Percentiles rank a stretch among this genome's conserved stretches.
Evolutionary conservation across 2,329 filamentous ascomycete species (phyloP).

Genomic region (Byssoonygena ceratinophila): DNA sequence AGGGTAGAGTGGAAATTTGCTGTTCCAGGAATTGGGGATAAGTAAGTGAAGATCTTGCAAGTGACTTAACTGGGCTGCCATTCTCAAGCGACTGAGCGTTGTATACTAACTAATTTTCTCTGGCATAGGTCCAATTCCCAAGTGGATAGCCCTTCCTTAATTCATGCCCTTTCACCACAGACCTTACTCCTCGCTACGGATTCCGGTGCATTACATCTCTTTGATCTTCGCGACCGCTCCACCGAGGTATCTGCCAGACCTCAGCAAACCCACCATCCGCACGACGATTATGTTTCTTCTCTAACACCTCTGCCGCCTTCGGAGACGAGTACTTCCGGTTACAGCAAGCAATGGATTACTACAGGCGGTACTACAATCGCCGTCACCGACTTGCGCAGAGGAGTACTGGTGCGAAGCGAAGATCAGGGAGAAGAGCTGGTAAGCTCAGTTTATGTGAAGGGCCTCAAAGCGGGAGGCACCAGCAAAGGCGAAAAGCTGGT

Average conservation of each 20-base stretch:
- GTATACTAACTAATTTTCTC: not conserved
- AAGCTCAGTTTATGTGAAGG: slow-evolving; percentile 67
- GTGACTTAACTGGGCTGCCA: no score
- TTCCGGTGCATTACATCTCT: slow-evolving; percentile 76
- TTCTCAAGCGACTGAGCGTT: no score
- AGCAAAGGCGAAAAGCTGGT: slow-evolving; percentile 65
- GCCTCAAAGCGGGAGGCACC: slow-evolving; percentile 55
- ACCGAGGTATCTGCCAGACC: slow-evolving; percentile 52
- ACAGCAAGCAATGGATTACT: slow-evolving; percentile 87
- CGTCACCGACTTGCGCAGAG: slow-evolving; percentile 76
- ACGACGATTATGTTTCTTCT: slow-evolving; percentile 86
- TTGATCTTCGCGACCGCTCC: slow-evolving; percentile 61
- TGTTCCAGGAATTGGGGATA: slow-evolving; percentile 48
- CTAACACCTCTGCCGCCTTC: slow-evolving; percentile 73
- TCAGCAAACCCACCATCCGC: slow-evolving; percentile 70
- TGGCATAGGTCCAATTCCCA: slow-evolving; percentile 18
- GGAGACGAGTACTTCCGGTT: slow-evolving; percentile 71
- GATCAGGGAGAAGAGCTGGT: slow-evolving; percentile 91
- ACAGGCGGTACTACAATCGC: slow-evolving; percentile 86
- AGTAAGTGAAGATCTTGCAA: slow-evolving; percentile 27
- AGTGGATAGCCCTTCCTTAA: slow-evolving; percentile 64
- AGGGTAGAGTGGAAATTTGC: slow-evolving; percentile 71
- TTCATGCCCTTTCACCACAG: slow-evolving; percentile 77
- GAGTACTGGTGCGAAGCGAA: slow-evolving; percentile 78
- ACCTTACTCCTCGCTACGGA: slow-evolving; percentile 83